Base-by-base conservation (phyloP, 805 yeast species). In the Pichia californica region DNA sequence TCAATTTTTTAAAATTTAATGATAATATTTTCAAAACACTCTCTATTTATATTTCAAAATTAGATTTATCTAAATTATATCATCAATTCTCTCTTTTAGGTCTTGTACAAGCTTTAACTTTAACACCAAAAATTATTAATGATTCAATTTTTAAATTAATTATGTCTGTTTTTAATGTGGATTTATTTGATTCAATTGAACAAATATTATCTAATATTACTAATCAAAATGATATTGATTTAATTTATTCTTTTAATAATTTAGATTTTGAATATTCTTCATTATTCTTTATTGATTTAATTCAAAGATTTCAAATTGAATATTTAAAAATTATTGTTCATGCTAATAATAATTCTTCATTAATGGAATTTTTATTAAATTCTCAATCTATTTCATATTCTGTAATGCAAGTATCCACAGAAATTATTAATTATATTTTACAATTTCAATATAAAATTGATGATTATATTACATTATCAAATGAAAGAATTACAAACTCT, bases 211-310 rank as follows among this genome's bases (percentile, higher is more conserved):
- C 50, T 2, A 33, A 53, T 4, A 43, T 52, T 9, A 43, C 53
- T 9, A 46, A 44, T 8, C 45, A 42, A n/a, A 23, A 38, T 14
- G 59, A 57, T 26, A 53, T 56, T 19, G 57, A 52, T 30, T 29
- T 60, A 33, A 44, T 58, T 25, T 48, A 46, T 30, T 52, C 52
- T 8, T 52, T 69, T 41, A 62, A 61, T 40, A 68, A 64, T 10
- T 50, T 62, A 28, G 58, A 55, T 21, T 45, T 49, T 23, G 61
- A 66, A 42, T 53, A 60, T 44, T 57, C 62, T 18, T 52, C 63
- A 0, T 34, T 63, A 26, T 52, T 57, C 23, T 58, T 63, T 34
- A 56, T 59, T 45, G 46, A 53, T 14, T 31, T 58, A 31, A 28
- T 53, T 25, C 57, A 58, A 27, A 52, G 52, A 23, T 47, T 62